These are phyloP conservation scores for Buxus sempervirens DNA, from an alignment of 164 flowering plant genomes.

Conservation along the genomic window DNA sequence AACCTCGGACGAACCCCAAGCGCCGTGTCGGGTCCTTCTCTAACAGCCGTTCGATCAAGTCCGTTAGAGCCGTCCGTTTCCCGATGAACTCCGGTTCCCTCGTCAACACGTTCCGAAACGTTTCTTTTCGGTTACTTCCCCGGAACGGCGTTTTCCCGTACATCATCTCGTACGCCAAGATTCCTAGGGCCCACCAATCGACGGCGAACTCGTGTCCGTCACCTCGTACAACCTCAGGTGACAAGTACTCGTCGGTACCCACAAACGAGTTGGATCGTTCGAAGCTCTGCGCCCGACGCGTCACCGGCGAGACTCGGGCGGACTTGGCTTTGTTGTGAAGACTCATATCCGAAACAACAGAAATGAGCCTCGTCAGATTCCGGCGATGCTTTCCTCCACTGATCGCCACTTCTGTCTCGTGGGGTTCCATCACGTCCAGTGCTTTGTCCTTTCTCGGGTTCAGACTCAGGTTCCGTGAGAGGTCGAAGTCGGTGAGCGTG, in stretches of 20 bases:
- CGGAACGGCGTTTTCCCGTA: slow-evolving; percentile 68
- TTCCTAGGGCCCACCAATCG: slow-evolving; percentile 75
- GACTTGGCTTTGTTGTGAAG: slow-evolving; percentile 48
- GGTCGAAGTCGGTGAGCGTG: slow-evolving; percentile 72
- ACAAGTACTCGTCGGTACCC: slow-evolving; percentile 85
- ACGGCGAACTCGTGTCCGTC: slow-evolving; percentile 73
- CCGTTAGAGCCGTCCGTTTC: slow-evolving; percentile 47
- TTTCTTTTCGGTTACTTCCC: slow-evolving; percentile 60
- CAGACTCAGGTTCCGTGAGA: slow-evolving; percentile 39
- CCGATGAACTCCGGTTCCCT: slow-evolving; percentile 63
- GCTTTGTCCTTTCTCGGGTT: slow-evolving; percentile 10
- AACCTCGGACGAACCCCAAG: slow-evolving; percentile 65
- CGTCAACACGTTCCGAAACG: slow-evolving; percentile 29
- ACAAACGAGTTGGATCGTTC: slow-evolving; percentile 9
- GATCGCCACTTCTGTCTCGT: neutral
- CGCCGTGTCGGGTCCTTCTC: slow-evolving; percentile 77
- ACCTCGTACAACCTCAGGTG: slow-evolving; percentile 62
- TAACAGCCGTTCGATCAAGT: slow-evolving; percentile 61
- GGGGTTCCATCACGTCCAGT: slow-evolving; percentile 3
- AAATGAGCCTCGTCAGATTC: slow-evolving; percentile 29
- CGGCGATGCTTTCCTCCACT: slow-evolving; percentile 14
- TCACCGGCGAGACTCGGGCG: slow-evolving; percentile 61
- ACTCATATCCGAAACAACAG: slow-evolving; percentile 35
- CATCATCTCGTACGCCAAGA: slow-evolving; percentile 59
- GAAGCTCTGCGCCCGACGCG: slow-evolving; percentile 7